A percentile compares a stretch with the other conserved stretches of the same genome.
phyloP scores from a whole-genome alignment of 345 rosid genomes.

The Pistacia integerrima region DNA sequence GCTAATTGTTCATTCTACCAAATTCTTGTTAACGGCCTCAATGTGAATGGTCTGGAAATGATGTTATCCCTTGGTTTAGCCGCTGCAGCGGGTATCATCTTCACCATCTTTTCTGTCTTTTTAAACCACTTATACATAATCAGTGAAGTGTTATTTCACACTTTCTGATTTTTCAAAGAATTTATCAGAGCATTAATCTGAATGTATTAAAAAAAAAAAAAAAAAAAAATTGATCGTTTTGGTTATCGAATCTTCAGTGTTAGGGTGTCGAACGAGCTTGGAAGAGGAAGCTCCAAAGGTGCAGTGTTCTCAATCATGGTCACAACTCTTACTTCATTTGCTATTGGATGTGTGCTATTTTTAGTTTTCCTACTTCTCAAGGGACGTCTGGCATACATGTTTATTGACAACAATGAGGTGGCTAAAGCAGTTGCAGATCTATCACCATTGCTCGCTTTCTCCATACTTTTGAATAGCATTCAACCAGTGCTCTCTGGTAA shows the following conservation, averaged over 20 bases:
- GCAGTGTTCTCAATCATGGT: conserved; percentile 53
- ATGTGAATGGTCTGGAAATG: conserved; percentile 77
- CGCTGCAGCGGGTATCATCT: conserved; percentile 63
- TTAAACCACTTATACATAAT: no score
- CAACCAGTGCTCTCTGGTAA: conserved; percentile 75
- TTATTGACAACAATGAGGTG: conserved; percentile 41
- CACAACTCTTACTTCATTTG: conserved; percentile 27
- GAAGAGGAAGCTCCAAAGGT: conserved; percentile 52
- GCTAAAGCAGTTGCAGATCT: conserved; percentile 32
- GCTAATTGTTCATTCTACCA: background rate
- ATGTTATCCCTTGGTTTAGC: conserved; percentile 82
- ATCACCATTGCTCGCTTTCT: no score
- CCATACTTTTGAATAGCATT: conserved; percentile 36
- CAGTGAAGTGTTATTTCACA: no score
- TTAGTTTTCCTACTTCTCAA: conserved; percentile 38
- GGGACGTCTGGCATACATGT: conserved; percentile 36
- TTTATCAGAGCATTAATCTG: no score
- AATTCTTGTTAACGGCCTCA: conserved; percentile 45
- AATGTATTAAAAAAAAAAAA: no score
- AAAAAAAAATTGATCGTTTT: background rate
- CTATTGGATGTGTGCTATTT: conserved; percentile 39
- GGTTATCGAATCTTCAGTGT: conserved; percentile 35
- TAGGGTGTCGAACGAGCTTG: conserved; percentile 62
- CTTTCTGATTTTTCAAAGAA: no score
- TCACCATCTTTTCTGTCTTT: no score